phyloP scores from a whole-genome alignment of 192 early-diverging fungal species.

The Linnemannia exigua region DNA sequence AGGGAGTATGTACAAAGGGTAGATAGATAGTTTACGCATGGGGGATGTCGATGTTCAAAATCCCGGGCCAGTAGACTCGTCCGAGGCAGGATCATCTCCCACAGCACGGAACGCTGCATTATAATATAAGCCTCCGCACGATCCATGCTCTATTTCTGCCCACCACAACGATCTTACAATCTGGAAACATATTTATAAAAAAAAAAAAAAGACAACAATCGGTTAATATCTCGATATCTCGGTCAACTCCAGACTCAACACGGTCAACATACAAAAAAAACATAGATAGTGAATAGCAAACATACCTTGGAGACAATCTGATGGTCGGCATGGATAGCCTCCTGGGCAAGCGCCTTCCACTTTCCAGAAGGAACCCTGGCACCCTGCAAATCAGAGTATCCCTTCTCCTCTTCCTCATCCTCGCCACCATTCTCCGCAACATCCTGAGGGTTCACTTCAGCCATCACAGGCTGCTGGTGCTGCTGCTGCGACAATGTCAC shows the following conservation, averaged over 20 bases:
- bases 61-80: constrained; percentile 43
- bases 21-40: not conserved
- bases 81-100: constrained; percentile 39
- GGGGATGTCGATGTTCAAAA: constrained; percentile 17
- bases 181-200: not conserved
- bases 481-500: constrained; percentile 6
- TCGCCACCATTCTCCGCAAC: not conserved
- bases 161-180: constrained; percentile 43
- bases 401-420: not conserved
- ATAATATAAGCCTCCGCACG: constrained; percentile 34
- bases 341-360: constrained; percentile 24
- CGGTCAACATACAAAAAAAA: constrained; percentile 1
- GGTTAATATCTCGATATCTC: not conserved
- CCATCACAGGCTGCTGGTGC: constrained; percentile 10
- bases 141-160: constrained; percentile 39
- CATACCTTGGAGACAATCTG: constrained; percentile 46
- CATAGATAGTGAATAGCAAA: no score
- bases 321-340: constrained; percentile 46
- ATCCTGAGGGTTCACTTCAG: not conserved
- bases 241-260: no score
- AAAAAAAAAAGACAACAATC: not conserved
- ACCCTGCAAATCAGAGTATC: not conserved
- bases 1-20: not conserved
- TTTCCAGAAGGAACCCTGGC: not conserved
- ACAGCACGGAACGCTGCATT: constrained; percentile 40